Evolutionary conservation across 768 basidiomycete genomes (phyloP), one percentile per base, ranked within the genome.

Genomic region (Coprinopsis strossmayeri): DNA sequence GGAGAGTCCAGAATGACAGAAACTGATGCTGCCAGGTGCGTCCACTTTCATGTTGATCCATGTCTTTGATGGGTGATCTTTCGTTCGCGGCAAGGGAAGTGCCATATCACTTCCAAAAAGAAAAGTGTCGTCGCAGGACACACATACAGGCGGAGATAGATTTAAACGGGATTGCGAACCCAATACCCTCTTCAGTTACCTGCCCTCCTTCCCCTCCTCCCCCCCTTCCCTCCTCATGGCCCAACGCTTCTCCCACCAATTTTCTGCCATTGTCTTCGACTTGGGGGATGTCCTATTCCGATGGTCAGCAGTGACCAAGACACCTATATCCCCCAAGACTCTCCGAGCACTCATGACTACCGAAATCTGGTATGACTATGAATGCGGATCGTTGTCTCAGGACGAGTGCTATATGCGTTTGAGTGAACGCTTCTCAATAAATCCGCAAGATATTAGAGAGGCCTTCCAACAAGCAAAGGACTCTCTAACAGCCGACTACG

Each of bases 251-350:
- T 18, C 49, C 5, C 42, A 35, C n/a, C n/a, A n/a, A 17, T 55
- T 60, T 53, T 62, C 65, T 28, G 64, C 70, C 9, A 60, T 78
- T 53, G 70, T 79, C 54, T 71, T 78, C 58, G 78, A 79, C 59
- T 62, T 80, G 23, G 77, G 78, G n/a, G 78, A 78, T 54, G 77
- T 79, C 7, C 65, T 79, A 40, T 78, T 79, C 60, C 68, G 65
- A 41, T 81, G 78, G 77, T 78, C 76, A 10, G 52, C 74, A 1
- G 53, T 67, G 12, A 74, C 74, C 1, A 69, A 64, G 48, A 74
- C 73, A 3, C 56, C 60, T 34, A 69, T 79, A 49, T 65, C 74
- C 7, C 55, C 73, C 9, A 66, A 61, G 41, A 62, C 59, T 0
- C 64, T 79, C 21, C 67, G 65, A 10, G 55, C 59, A 15, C 75